These are phyloP conservation scores for Acacia crassicarpa DNA, from an alignment of 306 rosid genomes.

Conservation along the genomic window DNA sequence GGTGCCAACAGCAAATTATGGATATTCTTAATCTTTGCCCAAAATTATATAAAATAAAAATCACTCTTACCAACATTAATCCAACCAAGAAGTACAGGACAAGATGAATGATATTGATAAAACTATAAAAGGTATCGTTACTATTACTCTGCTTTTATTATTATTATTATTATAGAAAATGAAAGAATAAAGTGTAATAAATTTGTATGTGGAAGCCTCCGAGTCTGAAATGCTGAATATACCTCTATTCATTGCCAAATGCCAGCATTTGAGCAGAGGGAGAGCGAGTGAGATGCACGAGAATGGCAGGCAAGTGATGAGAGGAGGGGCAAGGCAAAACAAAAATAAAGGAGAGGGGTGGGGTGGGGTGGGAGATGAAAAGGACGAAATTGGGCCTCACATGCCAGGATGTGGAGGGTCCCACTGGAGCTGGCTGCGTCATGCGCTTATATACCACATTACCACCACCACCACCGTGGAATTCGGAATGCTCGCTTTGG, in stretches of 20 bases:
- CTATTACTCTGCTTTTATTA: no score
- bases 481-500: neutral
- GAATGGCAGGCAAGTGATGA: neutral
- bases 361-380: constrained; percentile 4
- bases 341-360: neutral
- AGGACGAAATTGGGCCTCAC: constrained; percentile 45
- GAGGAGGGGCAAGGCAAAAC: neutral
- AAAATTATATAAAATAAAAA: no score
- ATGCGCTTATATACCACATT: neutral
- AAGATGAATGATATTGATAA: no score
- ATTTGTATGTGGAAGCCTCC: neutral
- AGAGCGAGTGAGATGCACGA: constrained; percentile 3
- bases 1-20: no score
- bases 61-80: no score
- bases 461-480: neutral
- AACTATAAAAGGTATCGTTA: no score
- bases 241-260: neutral
- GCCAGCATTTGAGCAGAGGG: neutral
- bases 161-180: no score
- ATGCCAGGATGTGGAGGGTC: constrained; percentile 62
- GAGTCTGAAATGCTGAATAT: neutral
- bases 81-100: no score
- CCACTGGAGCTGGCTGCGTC: constrained; percentile 36
- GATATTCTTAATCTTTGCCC: no score
- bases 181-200: no score